Percentiles rank a stretch among this genome's conserved stretches.
These are phyloP conservation scores for Torrubiellomyces zombiae DNA, from an alignment of 2,329 filamentous ascomycete genomes.

Conservation along the genomic window DNA sequence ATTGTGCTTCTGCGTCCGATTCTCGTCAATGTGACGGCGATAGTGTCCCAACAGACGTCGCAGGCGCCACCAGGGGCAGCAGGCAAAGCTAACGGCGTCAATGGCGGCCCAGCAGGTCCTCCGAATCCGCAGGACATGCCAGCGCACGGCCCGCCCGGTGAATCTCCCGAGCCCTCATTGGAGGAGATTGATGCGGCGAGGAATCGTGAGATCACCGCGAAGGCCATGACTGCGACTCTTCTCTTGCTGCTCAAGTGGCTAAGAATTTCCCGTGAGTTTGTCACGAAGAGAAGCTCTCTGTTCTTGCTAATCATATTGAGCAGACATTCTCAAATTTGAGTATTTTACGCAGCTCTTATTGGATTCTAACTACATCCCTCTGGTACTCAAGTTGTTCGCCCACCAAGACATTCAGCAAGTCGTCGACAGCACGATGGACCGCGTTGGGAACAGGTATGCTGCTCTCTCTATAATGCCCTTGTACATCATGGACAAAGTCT, in stretches of 20 bases:
- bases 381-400: conserved; percentile 85
- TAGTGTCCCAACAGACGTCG: conserved; percentile 45
- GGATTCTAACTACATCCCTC: conserved; percentile 85
- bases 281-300: no score
- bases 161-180: conserved; percentile 32
- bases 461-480: no score
- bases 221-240: conserved; percentile 80
- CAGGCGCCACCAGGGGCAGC: conserved; percentile 27
- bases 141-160: conserved; percentile 16
- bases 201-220: conserved; percentile 72
- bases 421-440: conserved; percentile 71
- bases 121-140: conserved; percentile 15
- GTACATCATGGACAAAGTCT: background rate
- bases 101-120: conserved; percentile 19
- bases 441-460: conserved; percentile 59
- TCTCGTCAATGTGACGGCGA: conserved; percentile 71
- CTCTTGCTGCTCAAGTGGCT: conserved; percentile 91
- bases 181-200: conserved; percentile 74
- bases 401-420: conserved; percentile 87
- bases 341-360: conserved; percentile 85
- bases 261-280: conserved; percentile 67
- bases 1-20: conserved; percentile 87
- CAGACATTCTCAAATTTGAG: conserved; percentile 88
- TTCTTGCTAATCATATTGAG: conserved; percentile 6
- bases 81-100: conserved; percentile 20